Evolutionary conservation across 208 protist genomes (phyloP).

Genomic region (Porcisia deanei): DNA sequence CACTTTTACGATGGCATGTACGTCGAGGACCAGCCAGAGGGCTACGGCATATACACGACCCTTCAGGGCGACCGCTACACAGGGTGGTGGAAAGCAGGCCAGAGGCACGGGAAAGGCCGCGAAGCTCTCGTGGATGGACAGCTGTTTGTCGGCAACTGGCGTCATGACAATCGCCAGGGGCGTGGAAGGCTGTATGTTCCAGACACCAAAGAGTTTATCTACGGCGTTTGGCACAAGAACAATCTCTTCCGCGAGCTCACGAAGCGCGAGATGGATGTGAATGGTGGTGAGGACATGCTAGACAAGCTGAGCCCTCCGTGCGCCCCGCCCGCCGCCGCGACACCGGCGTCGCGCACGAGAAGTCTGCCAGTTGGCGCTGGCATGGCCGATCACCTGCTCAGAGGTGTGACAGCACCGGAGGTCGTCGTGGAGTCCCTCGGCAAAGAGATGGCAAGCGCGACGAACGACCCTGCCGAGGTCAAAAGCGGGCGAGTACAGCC

Average conservation of each 20-base stretch:
- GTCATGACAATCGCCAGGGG: conserved; percentile 61
- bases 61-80: conserved; percentile 65
- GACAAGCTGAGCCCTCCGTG: conserved; percentile 36
- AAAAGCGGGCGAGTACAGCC: neutral
- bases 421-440: conserved; percentile 59
- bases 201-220: conserved; percentile 41
- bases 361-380: neutral
- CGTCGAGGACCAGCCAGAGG: conserved; percentile 53
- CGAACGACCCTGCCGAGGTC: neutral
- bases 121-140: conserved; percentile 65
- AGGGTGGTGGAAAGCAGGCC: conserved; percentile 55
- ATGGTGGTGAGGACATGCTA: conserved; percentile 32
- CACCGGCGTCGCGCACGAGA: conserved; percentile 10
- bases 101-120: conserved; percentile 61
- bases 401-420: conserved; percentile 49
- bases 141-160: conserved; percentile 72
- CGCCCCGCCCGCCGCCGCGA: conserved; percentile 15
- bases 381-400: conserved; percentile 33
- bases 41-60: conserved; percentile 68
- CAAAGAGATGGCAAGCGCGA: conserved; percentile 41
- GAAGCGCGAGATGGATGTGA: conserved; percentile 38
- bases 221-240: conserved; percentile 70
- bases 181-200: conserved; percentile 59
- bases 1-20: conserved; percentile 84
- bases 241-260: conserved; percentile 73